Conservation (phyloP, 495 filamentous ascomycete species). For the Penicillium cosmopolitanum region DNA sequence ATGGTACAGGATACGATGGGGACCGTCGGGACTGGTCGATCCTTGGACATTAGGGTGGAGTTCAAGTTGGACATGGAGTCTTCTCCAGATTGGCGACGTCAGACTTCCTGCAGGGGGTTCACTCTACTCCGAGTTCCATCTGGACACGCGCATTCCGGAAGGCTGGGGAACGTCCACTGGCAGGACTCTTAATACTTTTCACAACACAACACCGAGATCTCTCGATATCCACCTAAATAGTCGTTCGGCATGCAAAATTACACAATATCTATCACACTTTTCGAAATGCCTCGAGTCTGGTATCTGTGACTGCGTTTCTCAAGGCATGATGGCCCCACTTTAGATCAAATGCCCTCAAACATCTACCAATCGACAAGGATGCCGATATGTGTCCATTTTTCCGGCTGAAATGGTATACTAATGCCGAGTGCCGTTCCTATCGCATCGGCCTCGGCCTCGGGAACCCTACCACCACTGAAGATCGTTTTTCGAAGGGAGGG, state of each 20-base stretch:
- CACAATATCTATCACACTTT: no score
- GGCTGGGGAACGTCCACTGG: not conserved
- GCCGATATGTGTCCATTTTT: not conserved
- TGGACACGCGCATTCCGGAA: not conserved
- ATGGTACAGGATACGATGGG: not conserved
- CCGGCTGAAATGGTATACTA: not conserved
- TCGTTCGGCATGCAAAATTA: no score
- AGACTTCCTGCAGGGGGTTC: not conserved
- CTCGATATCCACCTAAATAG: no score
- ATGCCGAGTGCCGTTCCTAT: no score
- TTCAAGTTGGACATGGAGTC: not conserved
- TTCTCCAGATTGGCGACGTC: not conserved
- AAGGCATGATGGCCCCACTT: not conserved
- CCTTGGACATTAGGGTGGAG: not conserved
- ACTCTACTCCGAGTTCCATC: not conserved
- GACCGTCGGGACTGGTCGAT: not conserved
- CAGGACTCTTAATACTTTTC: no score
- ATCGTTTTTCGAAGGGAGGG: not conserved
- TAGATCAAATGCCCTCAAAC: not conserved
- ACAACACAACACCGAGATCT: no score
- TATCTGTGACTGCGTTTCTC: not conserved
- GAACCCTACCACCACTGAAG: not conserved
- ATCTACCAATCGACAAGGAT: constrained; percentile 1
- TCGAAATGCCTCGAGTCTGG: no score
- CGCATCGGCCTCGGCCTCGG: no score